Conservation (phyloP, 257 asterid species). For the Ehretia macrophylla region DNA sequence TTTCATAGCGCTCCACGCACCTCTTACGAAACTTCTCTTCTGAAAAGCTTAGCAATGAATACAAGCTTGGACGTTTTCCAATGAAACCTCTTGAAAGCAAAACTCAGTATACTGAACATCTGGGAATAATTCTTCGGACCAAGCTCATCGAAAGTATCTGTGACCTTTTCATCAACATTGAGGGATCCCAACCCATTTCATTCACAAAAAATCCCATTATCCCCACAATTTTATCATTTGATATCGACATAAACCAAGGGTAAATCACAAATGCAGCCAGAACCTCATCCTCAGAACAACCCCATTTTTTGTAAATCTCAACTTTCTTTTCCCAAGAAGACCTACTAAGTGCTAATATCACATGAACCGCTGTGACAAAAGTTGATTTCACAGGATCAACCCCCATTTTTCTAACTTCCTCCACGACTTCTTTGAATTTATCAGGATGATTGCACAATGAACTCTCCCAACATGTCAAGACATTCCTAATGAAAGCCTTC, state of each 20-base stretch:
- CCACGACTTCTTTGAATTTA: too few relatives aligned
- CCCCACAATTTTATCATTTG: too few relatives aligned
- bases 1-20: conserved; percentile 6
- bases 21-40: too few relatives aligned
- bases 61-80: not conserved
- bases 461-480: conserved; percentile 3
- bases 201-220: too few relatives aligned
- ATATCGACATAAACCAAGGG: conserved; percentile 7
- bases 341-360: too few relatives aligned
- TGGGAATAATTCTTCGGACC: conserved; percentile 19
- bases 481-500: conserved; percentile 1
- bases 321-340: too few relatives aligned
- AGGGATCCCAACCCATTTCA: conserved; percentile 17
- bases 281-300: conserved; percentile 20
- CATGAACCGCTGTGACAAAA: too few relatives aligned
- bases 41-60: conserved; percentile 2
- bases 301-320: conserved; percentile 16
- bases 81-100: too few relatives aligned
- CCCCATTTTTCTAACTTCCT: too few relatives aligned
- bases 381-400: too few relatives aligned
- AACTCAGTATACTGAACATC: too few relatives aligned
- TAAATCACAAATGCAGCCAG: conserved; percentile 12
- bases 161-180: not conserved
- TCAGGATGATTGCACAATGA: not conserved
- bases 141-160: conserved; percentile 1